Percentiles rank a stretch among this genome's conserved stretches.
Evolutionary conservation across 306 rosid species (phyloP).

Genomic region (Dalbergia cultrata): DNA sequence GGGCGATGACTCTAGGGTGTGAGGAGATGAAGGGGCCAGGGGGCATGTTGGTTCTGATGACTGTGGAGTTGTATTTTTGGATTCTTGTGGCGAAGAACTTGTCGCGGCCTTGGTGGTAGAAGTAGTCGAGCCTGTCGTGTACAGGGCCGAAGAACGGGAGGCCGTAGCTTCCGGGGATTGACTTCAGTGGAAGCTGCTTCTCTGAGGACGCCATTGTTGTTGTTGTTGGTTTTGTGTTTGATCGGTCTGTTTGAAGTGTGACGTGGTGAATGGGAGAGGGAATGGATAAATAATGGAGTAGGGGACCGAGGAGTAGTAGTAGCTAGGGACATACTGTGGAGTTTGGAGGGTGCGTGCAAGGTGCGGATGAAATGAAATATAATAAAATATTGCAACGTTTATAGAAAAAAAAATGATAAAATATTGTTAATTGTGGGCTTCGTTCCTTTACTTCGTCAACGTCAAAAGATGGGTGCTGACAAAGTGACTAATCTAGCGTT

Average conservation of each 20-base stretch:
- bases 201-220: constrained; percentile 40
- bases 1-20: constrained; percentile 62
- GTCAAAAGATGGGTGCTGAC: too few relatives aligned
- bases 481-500: too few relatives aligned
- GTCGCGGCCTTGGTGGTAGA: constrained; percentile 77
- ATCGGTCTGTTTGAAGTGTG: too few relatives aligned
- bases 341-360: too few relatives aligned
- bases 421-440: too few relatives aligned
- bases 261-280: too few relatives aligned
- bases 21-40: constrained; percentile 76
- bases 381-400: too few relatives aligned
- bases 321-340: too few relatives aligned
- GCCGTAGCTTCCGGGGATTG: constrained; percentile 76
- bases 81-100: constrained; percentile 60
- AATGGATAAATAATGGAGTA: neutral
- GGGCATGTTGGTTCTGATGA: constrained; percentile 79
- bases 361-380: too few relatives aligned
- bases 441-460: too few relatives aligned
- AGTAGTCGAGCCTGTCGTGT: constrained; percentile 69
- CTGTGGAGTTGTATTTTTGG: constrained; percentile 63
- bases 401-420: too few relatives aligned
- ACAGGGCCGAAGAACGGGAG: constrained; percentile 66
- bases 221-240: neutral
- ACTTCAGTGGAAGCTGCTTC: constrained; percentile 38
- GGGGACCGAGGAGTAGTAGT: neutral